Evolutionary conservation across 768 basidiomycete genomes (phyloP).

Genomic region (Tylopilus sp.): DNA sequence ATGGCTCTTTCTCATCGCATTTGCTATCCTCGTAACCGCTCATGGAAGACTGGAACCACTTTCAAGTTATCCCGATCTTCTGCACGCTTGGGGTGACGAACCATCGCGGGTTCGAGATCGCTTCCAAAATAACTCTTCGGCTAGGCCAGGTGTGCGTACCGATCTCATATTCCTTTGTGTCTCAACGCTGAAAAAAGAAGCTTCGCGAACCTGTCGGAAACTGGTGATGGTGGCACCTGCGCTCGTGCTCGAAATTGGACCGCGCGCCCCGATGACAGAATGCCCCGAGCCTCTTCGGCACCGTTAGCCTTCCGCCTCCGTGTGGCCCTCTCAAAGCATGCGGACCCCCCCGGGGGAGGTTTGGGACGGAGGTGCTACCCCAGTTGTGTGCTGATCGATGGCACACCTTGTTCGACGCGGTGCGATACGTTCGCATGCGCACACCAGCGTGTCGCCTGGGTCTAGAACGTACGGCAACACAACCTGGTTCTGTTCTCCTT

Average conservation of each 20-base stretch:
- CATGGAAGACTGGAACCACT: background rate
- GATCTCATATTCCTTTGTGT: background rate
- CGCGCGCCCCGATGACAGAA: background rate
- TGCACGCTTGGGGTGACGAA: too few relatives aligned
- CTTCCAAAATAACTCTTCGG: too few relatives aligned
- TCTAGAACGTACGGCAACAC: too few relatives aligned
- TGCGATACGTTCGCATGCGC: too few relatives aligned
- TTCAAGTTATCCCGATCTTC: background rate
- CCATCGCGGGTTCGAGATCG: background rate
- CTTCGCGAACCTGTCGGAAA: background rate
- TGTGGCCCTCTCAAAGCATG: too few relatives aligned
- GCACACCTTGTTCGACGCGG: too few relatives aligned
- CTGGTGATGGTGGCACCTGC: background rate
- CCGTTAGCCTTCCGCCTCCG: background rate
- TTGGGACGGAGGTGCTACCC: too few relatives aligned
- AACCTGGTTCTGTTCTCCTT: too few relatives aligned
- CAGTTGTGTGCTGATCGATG: too few relatives aligned
- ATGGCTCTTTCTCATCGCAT: background rate
- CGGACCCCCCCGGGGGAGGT: background rate
- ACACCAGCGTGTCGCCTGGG: too few relatives aligned
- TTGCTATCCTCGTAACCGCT: background rate
- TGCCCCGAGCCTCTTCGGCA: background rate
- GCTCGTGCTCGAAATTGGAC: background rate
- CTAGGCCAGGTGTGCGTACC: too few relatives aligned
- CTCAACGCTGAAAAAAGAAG: background rate